Evolutionary conservation across 2,329 filamentous ascomycete genomes (phyloP), one percentile per base, ranked within the genome.

Genomic region (Aspergillus texensis): DNA sequence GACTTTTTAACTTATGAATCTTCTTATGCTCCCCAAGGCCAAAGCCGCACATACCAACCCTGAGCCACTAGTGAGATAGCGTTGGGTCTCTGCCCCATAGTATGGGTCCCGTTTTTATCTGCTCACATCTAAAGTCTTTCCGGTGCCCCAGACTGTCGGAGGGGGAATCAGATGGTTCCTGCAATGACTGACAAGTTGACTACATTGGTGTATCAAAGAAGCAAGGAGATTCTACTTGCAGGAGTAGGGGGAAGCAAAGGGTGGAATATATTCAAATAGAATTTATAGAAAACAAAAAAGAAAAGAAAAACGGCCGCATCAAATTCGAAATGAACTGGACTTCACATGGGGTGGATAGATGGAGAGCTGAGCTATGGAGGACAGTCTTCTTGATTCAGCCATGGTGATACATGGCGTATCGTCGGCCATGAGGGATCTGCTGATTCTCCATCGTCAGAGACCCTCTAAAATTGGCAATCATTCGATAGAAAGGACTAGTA

Each of bases 11-110:
- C 32, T 61, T 24, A n/a, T 48, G 52, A 45, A 36, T 46, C 41
- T n/a, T 59, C 12, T 41, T 30, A 26, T 50, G 30, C 12, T 19
- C 16, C 48, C 45, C 19, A n/a, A 32, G 26, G 24, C 26, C 32
- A 69, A 70, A 65, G 65, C 69, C 69, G 70, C 70, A 70, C 65
- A 67, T 69, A 65, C 65, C 69, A 62, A 62, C 50, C 28, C 32
- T 41, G 30, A 63, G 65, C 69, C 68, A 67, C 67, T 67, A 67
- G 63, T 64, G 60, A 63, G 64, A 67, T 65, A 58, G 60, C 32
- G 34, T 36, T 43, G 43, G 30, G 41, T 52, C 57, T 36, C 34
- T 53, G 43, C 32, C 45, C 45, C 57, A 53, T 59, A 39, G 10
- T 50, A 45, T 34, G 36, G 57, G 34, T n/a, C 46, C 46, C 45